phyloP scores from a whole-genome alignment of 345 rosid genomes.

The Salix udensis region DNA sequence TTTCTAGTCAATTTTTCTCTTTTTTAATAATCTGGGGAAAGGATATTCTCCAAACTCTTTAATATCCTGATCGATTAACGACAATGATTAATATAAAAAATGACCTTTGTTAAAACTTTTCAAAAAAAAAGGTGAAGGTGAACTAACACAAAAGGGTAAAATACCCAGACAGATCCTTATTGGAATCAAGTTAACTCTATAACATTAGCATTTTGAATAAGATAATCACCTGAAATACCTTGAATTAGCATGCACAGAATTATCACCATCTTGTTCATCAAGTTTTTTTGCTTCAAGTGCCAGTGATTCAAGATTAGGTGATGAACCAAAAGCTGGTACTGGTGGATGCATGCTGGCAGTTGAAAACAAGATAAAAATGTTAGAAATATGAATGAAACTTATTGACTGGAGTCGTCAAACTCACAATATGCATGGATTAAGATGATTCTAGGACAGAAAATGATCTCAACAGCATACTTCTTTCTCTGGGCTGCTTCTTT shows the following conservation, averaged over 20 bases:
- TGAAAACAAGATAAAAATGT: slow-evolving; percentile 23
- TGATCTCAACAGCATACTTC: slow-evolving; percentile 39
- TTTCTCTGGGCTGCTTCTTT: slow-evolving; percentile 31
- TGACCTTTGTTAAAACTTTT: not conserved
- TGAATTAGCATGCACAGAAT: slow-evolving; percentile 73
- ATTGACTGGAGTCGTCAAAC: not conserved
- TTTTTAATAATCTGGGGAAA: too few species aligned
- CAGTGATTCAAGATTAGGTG: slow-evolving; percentile 88
- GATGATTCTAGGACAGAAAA: not conserved
- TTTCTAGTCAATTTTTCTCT: not conserved
- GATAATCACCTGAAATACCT: slow-evolving; percentile 52
- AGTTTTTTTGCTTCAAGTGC: slow-evolving; percentile 55
- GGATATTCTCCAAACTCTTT: not conserved
- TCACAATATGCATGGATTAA: not conserved
- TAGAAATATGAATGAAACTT: slow-evolving; percentile 17
- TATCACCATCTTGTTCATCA: slow-evolving; percentile 54
- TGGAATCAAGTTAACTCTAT: not conserved
- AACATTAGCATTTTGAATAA: too few species aligned
- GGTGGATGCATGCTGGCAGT: slow-evolving; percentile 83
- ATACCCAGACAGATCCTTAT: too few species aligned
- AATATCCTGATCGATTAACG: not conserved
- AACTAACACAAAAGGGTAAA: not conserved
- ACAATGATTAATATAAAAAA: not conserved
- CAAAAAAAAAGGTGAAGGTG: not conserved
- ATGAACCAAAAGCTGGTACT: slow-evolving; percentile 95